A percentile compares a stretch with the other conserved stretches of the same genome.
Evolutionary conservation across 2,329 filamentous ascomycete genomes (phyloP).

Genomic region (Ceratocystis alfenasii): DNA sequence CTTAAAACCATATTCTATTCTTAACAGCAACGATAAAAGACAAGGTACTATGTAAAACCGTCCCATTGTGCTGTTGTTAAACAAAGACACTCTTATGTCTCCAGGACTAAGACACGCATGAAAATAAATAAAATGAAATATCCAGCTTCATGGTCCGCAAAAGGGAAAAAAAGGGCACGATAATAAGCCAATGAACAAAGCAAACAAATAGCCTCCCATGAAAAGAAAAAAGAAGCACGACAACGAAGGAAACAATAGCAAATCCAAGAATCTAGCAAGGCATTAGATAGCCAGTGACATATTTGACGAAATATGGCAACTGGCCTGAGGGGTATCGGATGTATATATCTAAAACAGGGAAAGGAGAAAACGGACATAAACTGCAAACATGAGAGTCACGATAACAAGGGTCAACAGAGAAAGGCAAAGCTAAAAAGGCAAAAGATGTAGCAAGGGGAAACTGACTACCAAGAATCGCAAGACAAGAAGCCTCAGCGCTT

Average conservation of each 20-base stretch:
- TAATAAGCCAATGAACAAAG: neutral
- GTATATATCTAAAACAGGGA: conserved; percentile 11
- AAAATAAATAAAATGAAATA: neutral
- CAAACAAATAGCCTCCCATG: neutral
- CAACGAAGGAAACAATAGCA: neutral
- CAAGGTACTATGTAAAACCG: neutral
- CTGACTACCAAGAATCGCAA: neutral
- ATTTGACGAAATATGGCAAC: neutral
- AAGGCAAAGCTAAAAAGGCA: neutral
- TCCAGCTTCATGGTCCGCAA: neutral
- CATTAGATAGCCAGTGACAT: neutral
- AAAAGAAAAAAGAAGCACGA: neutral
- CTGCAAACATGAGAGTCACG: neutral
- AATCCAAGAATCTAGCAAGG: neutral
- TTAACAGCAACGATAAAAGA: no score
- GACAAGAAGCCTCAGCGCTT: neutral
- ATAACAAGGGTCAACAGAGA: neutral
- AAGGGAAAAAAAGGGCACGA: neutral
- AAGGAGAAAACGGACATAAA: neutral
- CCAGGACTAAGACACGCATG: neutral
- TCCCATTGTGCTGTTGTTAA: neutral
- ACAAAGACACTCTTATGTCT: neutral
- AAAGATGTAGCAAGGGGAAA: neutral
- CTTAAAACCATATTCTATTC: neutral
- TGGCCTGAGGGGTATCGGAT: conserved; percentile 11